These are phyloP conservation scores for Exsudoporus frostii DNA, from an alignment of 768 basidiomycete genomes.

Conservation along the genomic window DNA sequence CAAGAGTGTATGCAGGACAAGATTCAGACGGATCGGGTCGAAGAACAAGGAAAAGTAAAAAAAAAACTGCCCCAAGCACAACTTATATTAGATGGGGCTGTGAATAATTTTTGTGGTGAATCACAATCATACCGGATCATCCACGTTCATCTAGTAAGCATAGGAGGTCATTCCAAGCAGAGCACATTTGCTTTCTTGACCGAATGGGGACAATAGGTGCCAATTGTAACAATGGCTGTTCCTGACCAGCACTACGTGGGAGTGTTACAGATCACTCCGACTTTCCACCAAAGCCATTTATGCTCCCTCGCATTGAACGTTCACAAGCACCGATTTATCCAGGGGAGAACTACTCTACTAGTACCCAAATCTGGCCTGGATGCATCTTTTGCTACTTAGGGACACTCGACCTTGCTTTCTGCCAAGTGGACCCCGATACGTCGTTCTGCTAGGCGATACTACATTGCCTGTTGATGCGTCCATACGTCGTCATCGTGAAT, in stretches of 20 bases:
- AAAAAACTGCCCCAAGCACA: not conserved
- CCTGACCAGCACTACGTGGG: no score
- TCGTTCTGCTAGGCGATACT: not conserved
- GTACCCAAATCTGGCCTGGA: no score
- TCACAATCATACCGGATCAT: conserved; percentile 5
- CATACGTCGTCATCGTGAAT: not conserved
- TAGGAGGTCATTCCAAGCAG: conserved; percentile 6
- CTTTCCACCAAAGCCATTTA: no score
- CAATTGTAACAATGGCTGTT: not conserved
- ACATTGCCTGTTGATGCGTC: not conserved
- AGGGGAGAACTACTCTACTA: no score
- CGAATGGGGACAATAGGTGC: conserved; percentile 7
- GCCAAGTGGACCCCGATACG: not conserved
- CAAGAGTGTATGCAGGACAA: not conserved
- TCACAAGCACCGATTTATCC: no score
- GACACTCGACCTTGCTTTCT: not conserved
- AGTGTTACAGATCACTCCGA: no score
- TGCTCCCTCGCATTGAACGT: no score
- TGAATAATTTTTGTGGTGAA: conserved; percentile 4
- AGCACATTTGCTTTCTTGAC: conserved; percentile 10
- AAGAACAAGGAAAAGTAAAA: not conserved
- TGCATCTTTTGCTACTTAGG: not conserved
- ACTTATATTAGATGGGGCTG: conserved; percentile 10
- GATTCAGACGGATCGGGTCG: not conserved
- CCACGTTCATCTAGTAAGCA: not conserved